Evolutionary conservation across 1,284 basidiomycete genomes (phyloP).

Genomic region (Xanthoconium separans): DNA sequence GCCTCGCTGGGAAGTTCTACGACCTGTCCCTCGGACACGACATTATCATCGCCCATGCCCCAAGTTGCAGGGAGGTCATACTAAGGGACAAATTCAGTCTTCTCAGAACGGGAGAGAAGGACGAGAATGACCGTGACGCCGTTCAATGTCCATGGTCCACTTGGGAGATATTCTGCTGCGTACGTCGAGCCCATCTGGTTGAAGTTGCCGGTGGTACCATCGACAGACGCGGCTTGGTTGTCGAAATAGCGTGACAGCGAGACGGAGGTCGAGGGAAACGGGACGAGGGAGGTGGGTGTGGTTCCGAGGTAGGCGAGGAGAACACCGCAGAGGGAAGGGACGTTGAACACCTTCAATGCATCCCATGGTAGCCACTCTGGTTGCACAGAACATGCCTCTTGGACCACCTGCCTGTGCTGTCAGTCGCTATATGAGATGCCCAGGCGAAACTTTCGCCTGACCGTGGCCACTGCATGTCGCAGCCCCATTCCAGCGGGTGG

Average conservation of each 20-base stretch:
- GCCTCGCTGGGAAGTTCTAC: slow-evolving; percentile 31
- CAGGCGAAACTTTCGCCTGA: slow-evolving; percentile 11
- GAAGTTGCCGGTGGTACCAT: slow-evolving; percentile 39
- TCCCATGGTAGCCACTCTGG: slow-evolving; percentile 2
- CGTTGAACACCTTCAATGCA: slow-evolving; percentile 14
- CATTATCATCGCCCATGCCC: slow-evolving; percentile 40
- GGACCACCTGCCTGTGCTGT: slow-evolving; percentile 13
- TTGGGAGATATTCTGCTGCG: slow-evolving; percentile 37
- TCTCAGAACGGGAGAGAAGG: background rate
- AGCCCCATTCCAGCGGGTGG: background rate
- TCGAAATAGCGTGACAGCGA: slow-evolving; percentile 33
- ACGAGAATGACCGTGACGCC: slow-evolving; percentile 33
- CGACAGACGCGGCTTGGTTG: slow-evolving; percentile 42
- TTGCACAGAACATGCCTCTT: slow-evolving; percentile 11
- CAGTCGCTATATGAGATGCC: background rate
- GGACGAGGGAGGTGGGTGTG: slow-evolving; percentile 18
- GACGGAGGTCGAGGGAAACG: slow-evolving; percentile 31
- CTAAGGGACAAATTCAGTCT: slow-evolving; percentile 17
- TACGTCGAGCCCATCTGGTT: slow-evolving; percentile 38
- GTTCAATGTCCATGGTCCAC: slow-evolving; percentile 36
- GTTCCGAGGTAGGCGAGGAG: slow-evolving; percentile 17
- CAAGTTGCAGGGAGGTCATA: slow-evolving; percentile 41
- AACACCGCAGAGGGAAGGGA: slow-evolving; percentile 19
- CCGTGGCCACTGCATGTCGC: slow-evolving; percentile 4
- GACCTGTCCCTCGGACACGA: slow-evolving; percentile 39